Conservation (phyloP, 1,139 yeast genomes). For the Pichia sp. region DNA sequence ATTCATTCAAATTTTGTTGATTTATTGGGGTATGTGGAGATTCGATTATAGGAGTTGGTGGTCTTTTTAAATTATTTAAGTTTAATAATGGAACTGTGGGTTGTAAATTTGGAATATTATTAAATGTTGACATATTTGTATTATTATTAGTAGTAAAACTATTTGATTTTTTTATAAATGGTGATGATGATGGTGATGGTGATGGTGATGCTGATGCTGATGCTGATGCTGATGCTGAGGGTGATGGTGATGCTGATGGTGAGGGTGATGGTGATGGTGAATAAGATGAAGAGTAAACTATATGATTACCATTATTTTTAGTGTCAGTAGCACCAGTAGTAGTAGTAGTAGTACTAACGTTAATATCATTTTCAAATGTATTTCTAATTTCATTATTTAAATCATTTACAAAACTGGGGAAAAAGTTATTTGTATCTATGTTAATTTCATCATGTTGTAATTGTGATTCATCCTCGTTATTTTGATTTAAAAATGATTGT, state of each 20-base stretch:
- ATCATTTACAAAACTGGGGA: not conserved
- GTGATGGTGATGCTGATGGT: conserved; percentile 7
- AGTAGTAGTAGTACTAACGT: not conserved
- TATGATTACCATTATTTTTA: not conserved
- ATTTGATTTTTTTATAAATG: not conserved
- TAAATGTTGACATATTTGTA: not conserved
- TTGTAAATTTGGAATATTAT: not conserved
- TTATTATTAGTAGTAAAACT: not conserved
- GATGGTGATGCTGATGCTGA: conserved; percentile 7
- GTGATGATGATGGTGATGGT: conserved; percentile 7
- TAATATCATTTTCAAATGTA: not conserved
- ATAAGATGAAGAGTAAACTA: conserved; percentile 3
- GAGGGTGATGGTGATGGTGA: conserved; percentile 8
- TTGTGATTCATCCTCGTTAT: not conserved
- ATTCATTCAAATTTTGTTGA: conserved; percentile 5
- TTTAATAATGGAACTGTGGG: not conserved
- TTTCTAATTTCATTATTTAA: not conserved
- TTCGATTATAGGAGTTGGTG: not conserved
- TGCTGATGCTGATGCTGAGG: conserved; percentile 7
- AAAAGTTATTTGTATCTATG: not conserved
- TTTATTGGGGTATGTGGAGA: conserved; percentile 9
- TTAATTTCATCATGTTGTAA: not conserved
- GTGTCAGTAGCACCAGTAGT: not conserved
- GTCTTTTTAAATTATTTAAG: not conserved
- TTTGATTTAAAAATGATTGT: not conserved